phyloP scores from a whole-genome alignment of 768 basidiomycete species.

The Polyporus arcularius region DNA sequence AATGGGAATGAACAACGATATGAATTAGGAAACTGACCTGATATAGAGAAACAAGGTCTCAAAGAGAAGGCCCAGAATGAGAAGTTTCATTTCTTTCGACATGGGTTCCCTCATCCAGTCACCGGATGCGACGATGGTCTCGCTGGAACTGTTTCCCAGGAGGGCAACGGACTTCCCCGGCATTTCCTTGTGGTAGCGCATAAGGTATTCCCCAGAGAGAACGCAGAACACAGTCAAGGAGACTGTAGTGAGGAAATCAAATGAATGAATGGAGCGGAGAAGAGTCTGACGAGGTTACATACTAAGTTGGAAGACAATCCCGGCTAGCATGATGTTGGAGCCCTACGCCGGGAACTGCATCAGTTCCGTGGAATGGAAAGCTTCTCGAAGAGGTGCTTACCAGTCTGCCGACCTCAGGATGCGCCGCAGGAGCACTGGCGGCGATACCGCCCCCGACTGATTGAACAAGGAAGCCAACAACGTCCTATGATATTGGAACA shows the following conservation, averaged over 20 bases:
- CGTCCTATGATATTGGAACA: constrained; percentile 35
- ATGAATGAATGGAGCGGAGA: neutral
- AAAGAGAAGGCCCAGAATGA: constrained; percentile 4
- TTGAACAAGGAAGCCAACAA: constrained; percentile 62
- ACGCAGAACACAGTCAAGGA: constrained; percentile 12
- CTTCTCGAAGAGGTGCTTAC: neutral
- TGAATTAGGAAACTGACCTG: constrained; percentile 4
- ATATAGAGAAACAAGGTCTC: constrained; percentile 15
- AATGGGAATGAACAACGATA: constrained; percentile 45
- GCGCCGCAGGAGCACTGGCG: constrained; percentile 17
- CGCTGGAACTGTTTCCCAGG: neutral
- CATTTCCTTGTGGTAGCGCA: constrained; percentile 6
- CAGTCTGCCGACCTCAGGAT: constrained; percentile 5
- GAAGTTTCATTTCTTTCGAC: constrained; percentile 1
- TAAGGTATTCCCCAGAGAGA: constrained; percentile 2
- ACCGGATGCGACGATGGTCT: neutral
- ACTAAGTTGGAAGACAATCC: constrained; percentile 50
- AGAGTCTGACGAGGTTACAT: neutral
- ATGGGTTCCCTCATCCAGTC: neutral
- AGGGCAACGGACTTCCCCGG: neutral
- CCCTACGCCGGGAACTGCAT: constrained; percentile 7
- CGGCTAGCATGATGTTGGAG: constrained; percentile 36
- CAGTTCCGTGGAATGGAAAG: too few species aligned
- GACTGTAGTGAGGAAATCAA: neutral
- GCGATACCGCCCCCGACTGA: constrained; percentile 66